Base-by-base conservation (phyloP, 2,329 filamentous ascomycete species). In the Penicillium sp. region DNA sequence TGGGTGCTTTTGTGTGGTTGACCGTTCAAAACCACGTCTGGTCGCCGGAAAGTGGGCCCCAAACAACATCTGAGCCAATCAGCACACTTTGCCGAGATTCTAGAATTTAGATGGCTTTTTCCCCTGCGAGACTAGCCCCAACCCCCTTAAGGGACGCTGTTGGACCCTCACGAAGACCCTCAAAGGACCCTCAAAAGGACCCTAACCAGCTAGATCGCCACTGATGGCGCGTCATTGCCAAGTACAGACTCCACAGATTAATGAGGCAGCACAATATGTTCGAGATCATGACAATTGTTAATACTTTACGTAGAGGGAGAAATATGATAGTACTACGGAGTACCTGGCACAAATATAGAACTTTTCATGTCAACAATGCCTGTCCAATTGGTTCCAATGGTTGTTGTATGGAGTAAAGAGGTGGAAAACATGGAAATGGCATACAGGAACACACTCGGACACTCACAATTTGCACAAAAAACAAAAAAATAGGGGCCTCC, bases 181-280 rank as follows among this genome's bases (percentile, higher is more conserved):
- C 34, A n/a, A 38, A 38, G 14, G 34, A 38, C 36, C 36, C 36
- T 38, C 36, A n/a, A 38, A 39, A 39, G 16, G 24, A 46, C 50
- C 45, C 50, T 49, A 31, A 53, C 18, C 29, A 41, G 39, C 14
- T 38, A n/a, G 51, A 53, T 53, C 51, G 51, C 34, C 50, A 32
- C 42, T 38, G 32, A 4, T 8, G 45, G 34, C 27, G 50, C 51
- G 46, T 53, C 51, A 50, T 45, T 18, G 32, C 51, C 50, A 53
- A 53, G 39, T 14, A 41, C n/a, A 11, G 32, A 13, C 32, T 45
- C 44, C 50, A 52, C 49, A 38, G 13, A 13, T 34, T 34, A 10
- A 10, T 14, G 36, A 38, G 36, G 36, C 36, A 38, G 36, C 36
- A 38, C 6, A 40, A 40, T 40, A 40, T 18, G 38, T 43, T 6